Conservation (phyloP, 345 rosid genomes). For the Odontarrhena argentea region DNA sequence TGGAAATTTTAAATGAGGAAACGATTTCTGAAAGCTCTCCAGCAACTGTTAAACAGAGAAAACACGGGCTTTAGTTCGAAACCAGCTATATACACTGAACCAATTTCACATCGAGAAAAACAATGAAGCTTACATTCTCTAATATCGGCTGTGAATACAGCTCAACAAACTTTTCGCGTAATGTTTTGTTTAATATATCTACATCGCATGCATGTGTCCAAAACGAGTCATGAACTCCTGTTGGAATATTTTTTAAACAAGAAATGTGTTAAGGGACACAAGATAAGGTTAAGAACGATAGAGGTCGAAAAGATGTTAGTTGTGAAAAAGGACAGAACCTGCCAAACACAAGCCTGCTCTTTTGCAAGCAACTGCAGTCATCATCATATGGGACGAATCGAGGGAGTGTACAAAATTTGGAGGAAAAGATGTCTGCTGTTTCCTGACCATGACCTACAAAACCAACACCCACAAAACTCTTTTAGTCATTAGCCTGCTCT, state of each 20-base stretch:
- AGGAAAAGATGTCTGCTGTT: conserved; percentile 95
- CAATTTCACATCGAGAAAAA: conserved; percentile 17
- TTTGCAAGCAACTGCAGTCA: conserved; percentile 95
- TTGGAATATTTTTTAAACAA: conserved; percentile 19
- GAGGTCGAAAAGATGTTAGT: conserved; percentile 19
- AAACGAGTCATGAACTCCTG: conserved; percentile 99
- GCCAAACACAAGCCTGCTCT: conserved; percentile 83
- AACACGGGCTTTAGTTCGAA: conserved; percentile 35
- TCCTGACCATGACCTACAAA: conserved; percentile 70
- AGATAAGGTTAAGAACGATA: conserved; percentile 18
- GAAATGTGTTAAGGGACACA: conserved; percentile 27
- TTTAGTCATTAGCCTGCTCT: conserved; percentile 15
- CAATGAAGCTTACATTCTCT: conserved; percentile 69
- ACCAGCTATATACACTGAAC: conserved; percentile 46
- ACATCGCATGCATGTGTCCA: conserved; percentile 99
- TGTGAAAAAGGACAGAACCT: conserved; percentile 52
- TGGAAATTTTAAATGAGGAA: conserved; percentile 75
- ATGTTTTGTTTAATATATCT: conserved; percentile 75
- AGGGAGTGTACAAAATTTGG: conserved; percentile 99
- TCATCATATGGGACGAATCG: conserved; percentile 99
- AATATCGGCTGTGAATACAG: conserved; percentile 83
- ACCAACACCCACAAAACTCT: conserved; percentile 17
- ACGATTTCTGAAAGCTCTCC: conserved; percentile 80
- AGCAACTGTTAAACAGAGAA: conserved; percentile 56
- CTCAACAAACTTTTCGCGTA: conserved; percentile 90